A percentile compares a stretch with the other conserved stretches of the same genome.
Conservation (phyloP, 345 rosid genomes). For the Melaleuca quinquenervia region DNA sequence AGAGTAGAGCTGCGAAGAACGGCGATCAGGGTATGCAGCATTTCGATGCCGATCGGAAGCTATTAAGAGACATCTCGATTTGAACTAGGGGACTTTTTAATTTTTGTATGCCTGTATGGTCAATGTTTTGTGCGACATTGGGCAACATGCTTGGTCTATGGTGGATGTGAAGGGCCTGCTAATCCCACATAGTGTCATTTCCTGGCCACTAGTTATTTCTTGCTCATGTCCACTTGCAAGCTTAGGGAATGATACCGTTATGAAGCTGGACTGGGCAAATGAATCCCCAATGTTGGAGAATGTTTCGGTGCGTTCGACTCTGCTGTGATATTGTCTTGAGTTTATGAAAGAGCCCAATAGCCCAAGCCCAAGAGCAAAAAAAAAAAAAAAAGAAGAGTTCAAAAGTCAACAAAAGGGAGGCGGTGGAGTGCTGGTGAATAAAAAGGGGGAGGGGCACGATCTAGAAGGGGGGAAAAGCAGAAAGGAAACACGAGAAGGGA, state of each 20-base stretch:
- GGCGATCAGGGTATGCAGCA: conserved; percentile 6
- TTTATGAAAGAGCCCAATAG: no score
- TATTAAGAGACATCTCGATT: no score
- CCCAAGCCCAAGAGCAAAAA: no score
- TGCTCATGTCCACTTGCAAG: not conserved
- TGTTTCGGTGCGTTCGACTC: not conserved
- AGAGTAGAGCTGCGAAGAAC: not conserved
- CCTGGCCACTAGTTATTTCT: not conserved
- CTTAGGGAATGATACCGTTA: not conserved
- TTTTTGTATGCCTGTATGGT: not conserved
- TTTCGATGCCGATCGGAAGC: conserved; percentile 20
- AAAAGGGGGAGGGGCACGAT: no score
- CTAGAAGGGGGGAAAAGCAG: no score
- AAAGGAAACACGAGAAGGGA: no score
- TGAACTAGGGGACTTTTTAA: no score
- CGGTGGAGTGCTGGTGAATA: no score
- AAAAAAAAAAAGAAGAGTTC: no score
- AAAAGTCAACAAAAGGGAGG: no score
- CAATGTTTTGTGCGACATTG: not conserved
- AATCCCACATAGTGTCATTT: not conserved
- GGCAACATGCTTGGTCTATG: not conserved
- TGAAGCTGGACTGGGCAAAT: not conserved
- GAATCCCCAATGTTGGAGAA: not conserved
- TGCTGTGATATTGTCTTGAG: not conserved
- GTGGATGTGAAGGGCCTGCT: not conserved